Percentiles rank a stretch among this genome's conserved stretches.
phyloP scores from a whole-genome alignment of 139 green algal genomes.

The Cymbomonas tetramitiformis region DNA sequence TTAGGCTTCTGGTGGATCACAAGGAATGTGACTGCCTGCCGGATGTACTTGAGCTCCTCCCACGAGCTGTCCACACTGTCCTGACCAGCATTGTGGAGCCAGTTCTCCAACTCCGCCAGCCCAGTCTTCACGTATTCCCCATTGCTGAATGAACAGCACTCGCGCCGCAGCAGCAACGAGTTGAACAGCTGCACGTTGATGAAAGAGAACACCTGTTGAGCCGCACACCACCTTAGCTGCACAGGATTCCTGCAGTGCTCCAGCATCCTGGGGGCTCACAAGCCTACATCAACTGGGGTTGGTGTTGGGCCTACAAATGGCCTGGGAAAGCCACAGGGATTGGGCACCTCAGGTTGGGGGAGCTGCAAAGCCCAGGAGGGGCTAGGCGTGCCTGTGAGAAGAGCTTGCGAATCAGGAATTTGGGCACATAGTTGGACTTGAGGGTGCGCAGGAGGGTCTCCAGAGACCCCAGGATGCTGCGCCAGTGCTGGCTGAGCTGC shows the following conservation, averaged over 20 bases:
- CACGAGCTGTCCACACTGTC: conserved; percentile 51
- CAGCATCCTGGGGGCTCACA: too few species aligned
- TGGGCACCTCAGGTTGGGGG: too few species aligned
- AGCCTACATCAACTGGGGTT: too few species aligned
- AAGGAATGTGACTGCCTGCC: conserved; percentile 88
- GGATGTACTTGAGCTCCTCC: conserved; percentile 87
- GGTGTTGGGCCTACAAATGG: too few species aligned
- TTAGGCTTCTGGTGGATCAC: conserved; percentile 91
- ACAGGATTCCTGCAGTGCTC: too few species aligned
- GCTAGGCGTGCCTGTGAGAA: too few species aligned
- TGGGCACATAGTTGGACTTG: conserved; percentile 64
- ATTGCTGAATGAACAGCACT: conserved; percentile 99
- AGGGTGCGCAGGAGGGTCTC: conserved; percentile 66
- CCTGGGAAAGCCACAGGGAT: too few species aligned
- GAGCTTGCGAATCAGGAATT: conserved; percentile 62
- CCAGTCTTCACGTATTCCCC: conserved; percentile 96
- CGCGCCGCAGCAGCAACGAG: conserved; percentile 88
- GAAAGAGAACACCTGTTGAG: conserved; percentile 78
- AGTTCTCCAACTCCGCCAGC: conserved; percentile 82
- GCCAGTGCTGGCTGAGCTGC: conserved; percentile 47
- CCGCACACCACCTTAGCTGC: too few species aligned
- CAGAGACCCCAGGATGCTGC: conserved; percentile 67
- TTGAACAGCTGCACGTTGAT: conserved; percentile 98
- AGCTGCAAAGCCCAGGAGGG: too few species aligned
- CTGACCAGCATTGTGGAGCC: conserved; percentile 73